These are phyloP conservation scores for Phyllosticta paracitricarpa DNA, from an alignment of 2,329 filamentous ascomycete species.

Conservation along the genomic window DNA sequence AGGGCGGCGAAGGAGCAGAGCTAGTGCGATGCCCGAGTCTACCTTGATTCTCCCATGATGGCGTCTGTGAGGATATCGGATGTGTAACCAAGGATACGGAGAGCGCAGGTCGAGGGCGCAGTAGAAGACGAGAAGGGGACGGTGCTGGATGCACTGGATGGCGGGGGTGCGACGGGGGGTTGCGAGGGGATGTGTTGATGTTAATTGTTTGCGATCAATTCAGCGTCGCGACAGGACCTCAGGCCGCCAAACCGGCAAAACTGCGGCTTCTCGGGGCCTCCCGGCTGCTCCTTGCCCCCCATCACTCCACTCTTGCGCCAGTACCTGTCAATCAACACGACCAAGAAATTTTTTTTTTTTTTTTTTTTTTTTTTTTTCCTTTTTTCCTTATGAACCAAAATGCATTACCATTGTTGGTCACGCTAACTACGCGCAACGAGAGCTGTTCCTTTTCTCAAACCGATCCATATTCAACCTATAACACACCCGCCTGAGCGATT, in stretches of 20 bases:
- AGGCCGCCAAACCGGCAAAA: background rate
- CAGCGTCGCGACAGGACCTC: constrained; percentile 2
- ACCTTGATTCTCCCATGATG: constrained; percentile 56
- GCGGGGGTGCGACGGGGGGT: background rate
- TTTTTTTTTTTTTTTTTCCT: background rate
- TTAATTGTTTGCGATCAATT: constrained; percentile 7
- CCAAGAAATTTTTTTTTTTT: background rate
- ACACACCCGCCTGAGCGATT: background rate
- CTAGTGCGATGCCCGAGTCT: constrained; percentile 13
- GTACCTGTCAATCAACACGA: background rate
- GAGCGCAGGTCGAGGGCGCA: background rate
- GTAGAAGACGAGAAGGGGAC: background rate
- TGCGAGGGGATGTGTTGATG: constrained; percentile 5
- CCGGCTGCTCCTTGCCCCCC: background rate
- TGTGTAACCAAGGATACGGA: background rate
- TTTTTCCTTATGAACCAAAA: background rate
- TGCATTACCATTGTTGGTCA: background rate
- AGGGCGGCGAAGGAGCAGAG: constrained; percentile 12
- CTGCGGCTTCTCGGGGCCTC: background rate
- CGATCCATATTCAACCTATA: background rate
- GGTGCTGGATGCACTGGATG: background rate
- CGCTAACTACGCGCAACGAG: background rate
- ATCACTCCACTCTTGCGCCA: background rate
- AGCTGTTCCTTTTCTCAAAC: background rate
- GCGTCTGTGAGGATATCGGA: background rate